Conservation (phyloP, 306 rosid genomes). For the Ormosia semicastrata region DNA sequence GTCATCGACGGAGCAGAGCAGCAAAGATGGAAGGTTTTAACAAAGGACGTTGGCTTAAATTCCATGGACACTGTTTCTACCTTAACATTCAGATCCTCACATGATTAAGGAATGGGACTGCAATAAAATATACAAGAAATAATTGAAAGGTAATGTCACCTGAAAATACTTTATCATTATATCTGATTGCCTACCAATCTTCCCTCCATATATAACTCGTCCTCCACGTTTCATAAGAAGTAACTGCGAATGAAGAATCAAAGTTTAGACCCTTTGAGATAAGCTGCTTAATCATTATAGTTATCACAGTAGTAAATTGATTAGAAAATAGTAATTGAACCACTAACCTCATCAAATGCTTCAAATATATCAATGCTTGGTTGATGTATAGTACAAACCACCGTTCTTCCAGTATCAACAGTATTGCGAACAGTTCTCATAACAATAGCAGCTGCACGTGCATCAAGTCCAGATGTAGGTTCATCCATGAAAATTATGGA, state of each 20-base stretch:
- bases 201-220: conserved; percentile 71
- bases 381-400: conserved; percentile 88
- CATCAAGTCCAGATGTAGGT: conserved; percentile 90
- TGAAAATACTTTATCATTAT: conserved; percentile 74
- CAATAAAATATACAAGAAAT: not conserved
- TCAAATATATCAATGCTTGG: conserved; percentile 86
- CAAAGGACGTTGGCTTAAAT: not conserved
- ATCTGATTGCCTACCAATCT: conserved; percentile 69
- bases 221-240: conserved; percentile 93
- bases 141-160: conserved; percentile 41
- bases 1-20: not conserved
- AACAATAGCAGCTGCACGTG: conserved; percentile 87
- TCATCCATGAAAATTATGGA: conserved; percentile 89
- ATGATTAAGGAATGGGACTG: not conserved
- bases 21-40: not conserved
- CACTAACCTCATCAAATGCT: conserved; percentile 80
- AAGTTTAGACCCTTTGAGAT: conserved; percentile 9
- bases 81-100: not conserved
- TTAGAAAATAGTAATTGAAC: not conserved
- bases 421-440: conserved; percentile 87
- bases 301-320: not conserved
- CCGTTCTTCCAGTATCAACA: conserved; percentile 87
- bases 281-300: not conserved
- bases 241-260: conserved; percentile 45
- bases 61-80: not conserved